A percentile compares a stretch with the other conserved stretches of the same genome.
Conservation (phyloP, 2,329 filamentous ascomycete species). For the Epichloe festucae region DNA sequence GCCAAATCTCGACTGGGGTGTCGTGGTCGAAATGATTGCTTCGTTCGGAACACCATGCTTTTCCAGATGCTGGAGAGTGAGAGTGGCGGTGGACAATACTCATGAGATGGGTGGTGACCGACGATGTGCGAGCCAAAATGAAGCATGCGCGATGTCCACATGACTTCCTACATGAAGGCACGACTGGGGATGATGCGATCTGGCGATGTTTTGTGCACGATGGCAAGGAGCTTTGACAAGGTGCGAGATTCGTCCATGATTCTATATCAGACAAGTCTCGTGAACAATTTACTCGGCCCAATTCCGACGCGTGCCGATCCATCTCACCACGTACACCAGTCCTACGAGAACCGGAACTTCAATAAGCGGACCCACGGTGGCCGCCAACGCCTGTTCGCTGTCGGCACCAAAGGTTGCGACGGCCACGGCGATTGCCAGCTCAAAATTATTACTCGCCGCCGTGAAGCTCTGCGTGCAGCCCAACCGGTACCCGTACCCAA, state of each 20-base stretch:
- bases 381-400: conserved; percentile 68
- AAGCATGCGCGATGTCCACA: no score
- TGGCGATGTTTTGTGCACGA: no score
- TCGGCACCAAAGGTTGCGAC: conserved; percentile 67
- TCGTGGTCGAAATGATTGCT: conserved; percentile 13
- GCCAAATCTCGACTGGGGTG: conserved; percentile 20
- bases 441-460: conserved; percentile 86
- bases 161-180: neutral
- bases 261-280: neutral
- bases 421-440: conserved; percentile 79
- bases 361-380: conserved; percentile 74
- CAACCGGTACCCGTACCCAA: conserved; percentile 63
- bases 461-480: conserved; percentile 73
- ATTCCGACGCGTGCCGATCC: conserved; percentile 4
- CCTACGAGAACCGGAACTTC: conserved; percentile 73
- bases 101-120: neutral
- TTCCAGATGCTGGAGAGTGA: conserved; percentile 20
- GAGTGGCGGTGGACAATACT: neutral
- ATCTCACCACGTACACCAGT: conserved; percentile 53
- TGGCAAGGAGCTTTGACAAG: no score
- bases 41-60: conserved; percentile 22
- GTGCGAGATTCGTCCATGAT: neutral
- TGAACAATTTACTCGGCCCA: conserved; percentile 1
- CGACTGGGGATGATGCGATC: neutral
- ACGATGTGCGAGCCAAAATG: no score